Evolutionary conservation across 192 early-diverging fungal genomes (phyloP).

Genomic region (Gonapodya sp.): DNA sequence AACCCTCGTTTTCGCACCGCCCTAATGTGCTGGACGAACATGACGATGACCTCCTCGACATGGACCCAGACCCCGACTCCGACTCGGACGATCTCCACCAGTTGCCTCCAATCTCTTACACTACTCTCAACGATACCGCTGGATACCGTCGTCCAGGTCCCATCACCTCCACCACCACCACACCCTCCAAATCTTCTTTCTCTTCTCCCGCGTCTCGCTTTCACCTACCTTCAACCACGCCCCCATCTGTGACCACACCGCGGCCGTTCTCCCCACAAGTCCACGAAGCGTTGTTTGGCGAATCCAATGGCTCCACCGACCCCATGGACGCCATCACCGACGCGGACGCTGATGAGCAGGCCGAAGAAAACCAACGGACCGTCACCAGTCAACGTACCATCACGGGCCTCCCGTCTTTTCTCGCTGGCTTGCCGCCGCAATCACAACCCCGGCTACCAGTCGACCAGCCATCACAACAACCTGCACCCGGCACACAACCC

Average conservation of each 20-base stretch:
- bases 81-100: neutral
- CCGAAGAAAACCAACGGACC: neutral
- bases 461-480: neutral
- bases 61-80: neutral
- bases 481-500: neutral
- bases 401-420: neutral
- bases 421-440: neutral
- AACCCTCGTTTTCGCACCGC: too few relatives aligned
- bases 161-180: neutral
- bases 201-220: neutral
- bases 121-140: neutral
- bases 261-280: too few relatives aligned
- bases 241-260: too few relatives aligned
- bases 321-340: too few relatives aligned
- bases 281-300: too few relatives aligned
- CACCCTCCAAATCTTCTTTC: neutral
- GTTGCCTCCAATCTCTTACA: neutral
- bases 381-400: too few relatives aligned
- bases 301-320: too few relatives aligned
- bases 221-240: too few relatives aligned
- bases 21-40: too few relatives aligned
- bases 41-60: neutral
- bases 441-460: neutral
- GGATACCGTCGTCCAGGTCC: neutral
- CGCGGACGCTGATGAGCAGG: neutral